These are phyloP conservation scores for Pseudotsuga menziesii DNA, from an alignment of 75 land plant species.

Conservation along the genomic window DNA sequence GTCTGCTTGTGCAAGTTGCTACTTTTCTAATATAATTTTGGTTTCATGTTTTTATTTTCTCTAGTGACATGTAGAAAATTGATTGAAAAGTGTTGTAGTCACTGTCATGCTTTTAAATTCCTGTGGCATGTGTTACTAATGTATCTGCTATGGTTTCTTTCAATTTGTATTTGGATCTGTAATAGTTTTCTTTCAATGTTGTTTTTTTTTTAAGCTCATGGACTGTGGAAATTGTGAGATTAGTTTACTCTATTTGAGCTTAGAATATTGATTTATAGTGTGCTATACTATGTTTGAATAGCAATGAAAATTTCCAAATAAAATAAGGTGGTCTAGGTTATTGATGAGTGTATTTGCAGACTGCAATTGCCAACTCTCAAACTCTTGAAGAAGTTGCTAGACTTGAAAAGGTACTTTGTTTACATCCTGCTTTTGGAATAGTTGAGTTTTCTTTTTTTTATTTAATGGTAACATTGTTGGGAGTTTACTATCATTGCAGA, in stretches of 20 bases:
- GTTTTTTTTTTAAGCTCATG: not conserved
- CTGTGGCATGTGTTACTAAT: not conserved
- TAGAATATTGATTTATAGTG: not conserved
- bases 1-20: too few species aligned
- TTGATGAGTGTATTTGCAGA: conserved; percentile 41
- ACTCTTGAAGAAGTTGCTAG: conserved; percentile 95
- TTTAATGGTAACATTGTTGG: not conserved
- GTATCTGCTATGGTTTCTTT: not conserved
- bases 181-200: too few species aligned
- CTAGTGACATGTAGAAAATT: not conserved
- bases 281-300: too few species aligned
- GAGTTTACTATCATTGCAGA: conserved; percentile 1
- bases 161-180: not conserved
- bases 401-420: conserved; percentile 68
- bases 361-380: conserved; percentile 94
- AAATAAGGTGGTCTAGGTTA: not conserved
- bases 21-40: too few species aligned
- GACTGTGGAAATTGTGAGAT: not conserved
- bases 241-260: not conserved
- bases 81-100: not conserved
- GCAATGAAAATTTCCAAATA: not conserved
- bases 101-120: not conserved
- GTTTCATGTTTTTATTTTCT: too few species aligned
- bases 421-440: not conserved
- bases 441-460: not conserved